Evolutionary conservation across 352 stramenopile genomes (phyloP).

Genomic region (Globisporangium solare): DNA sequence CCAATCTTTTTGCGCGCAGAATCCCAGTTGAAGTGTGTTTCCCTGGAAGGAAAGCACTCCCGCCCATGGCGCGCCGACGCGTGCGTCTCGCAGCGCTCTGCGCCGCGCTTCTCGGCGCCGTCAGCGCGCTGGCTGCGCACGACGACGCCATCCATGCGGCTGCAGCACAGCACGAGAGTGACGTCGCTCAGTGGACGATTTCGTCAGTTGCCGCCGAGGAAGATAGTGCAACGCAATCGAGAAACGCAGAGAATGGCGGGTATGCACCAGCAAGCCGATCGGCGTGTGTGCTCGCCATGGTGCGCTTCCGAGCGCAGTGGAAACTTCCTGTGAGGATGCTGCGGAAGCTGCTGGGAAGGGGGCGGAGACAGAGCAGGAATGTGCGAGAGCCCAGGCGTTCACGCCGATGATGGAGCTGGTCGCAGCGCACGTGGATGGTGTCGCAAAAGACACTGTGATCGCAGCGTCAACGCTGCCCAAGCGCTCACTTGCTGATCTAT

Average conservation of each 20-base stretch:
- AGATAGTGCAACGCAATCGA: neutral
- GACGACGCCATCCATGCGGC: neutral
- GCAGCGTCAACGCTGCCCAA: neutral
- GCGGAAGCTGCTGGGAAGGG: neutral
- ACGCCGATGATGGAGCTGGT: constrained; percentile 3
- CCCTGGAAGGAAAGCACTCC: neutral
- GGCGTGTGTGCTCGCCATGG: constrained; percentile 7
- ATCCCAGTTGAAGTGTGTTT: neutral
- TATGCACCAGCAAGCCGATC: neutral
- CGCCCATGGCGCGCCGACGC: neutral
- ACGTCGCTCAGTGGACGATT: neutral
- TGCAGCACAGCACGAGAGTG: neutral
- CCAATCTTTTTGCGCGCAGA: too few species aligned
- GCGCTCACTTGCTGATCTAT: neutral
- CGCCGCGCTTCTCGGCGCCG: neutral
- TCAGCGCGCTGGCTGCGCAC: neutral
- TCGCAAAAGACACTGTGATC: neutral
- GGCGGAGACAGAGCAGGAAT: neutral
- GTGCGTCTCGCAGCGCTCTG: neutral
- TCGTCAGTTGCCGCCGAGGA: neutral
- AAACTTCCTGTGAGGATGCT: neutral
- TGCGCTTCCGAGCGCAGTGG: constrained; percentile 5
- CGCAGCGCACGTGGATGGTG: neutral
- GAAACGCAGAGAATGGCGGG: neutral
- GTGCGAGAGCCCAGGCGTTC: neutral